Conservation (phyloP, 495 filamentous ascomycete species). For the Amniculicola lignicola region DNA sequence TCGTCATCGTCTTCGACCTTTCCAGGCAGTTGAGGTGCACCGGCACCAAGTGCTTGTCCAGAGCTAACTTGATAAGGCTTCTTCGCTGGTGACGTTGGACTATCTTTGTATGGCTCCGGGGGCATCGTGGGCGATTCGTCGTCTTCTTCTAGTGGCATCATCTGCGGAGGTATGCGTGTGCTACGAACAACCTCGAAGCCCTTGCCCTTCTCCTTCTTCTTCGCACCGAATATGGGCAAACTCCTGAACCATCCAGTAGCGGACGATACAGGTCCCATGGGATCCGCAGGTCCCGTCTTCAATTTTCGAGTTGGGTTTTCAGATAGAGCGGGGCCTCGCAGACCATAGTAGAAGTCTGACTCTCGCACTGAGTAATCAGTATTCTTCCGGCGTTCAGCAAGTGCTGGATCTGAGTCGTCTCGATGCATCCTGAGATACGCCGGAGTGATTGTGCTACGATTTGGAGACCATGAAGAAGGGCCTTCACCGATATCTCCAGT, state of each 20-base stretch:
- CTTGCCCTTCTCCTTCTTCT: conserved; percentile 84
- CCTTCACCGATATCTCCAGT: conserved; percentile 48
- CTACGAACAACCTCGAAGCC: conserved; percentile 96
- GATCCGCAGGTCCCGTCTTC: conserved; percentile 92
- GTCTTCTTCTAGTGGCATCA: conserved; percentile 33
- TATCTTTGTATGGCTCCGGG: conserved; percentile 37
- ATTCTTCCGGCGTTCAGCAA: conserved; percentile 50
- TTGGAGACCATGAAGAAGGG: conserved; percentile 52
- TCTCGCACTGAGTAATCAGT: conserved; percentile 90
- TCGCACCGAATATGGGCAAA: conserved; percentile 62
- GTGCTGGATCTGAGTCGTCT: conserved; percentile 52
- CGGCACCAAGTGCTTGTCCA: neutral
- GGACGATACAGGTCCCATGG: conserved; percentile 81
- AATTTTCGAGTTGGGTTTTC: conserved; percentile 75
- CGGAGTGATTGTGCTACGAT: conserved; percentile 44
- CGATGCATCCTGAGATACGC: conserved; percentile 43
- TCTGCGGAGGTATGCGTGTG: conserved; percentile 58
- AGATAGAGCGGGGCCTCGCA: conserved; percentile 78
- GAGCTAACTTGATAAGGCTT: conserved; percentile 38
- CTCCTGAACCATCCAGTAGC: conserved; percentile 84
- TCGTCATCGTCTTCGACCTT: conserved; percentile 42
- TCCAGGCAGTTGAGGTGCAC: neutral
- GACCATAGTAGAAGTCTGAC: conserved; percentile 91
- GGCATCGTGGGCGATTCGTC: conserved; percentile 28
- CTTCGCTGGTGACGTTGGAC: conserved; percentile 18